A percentile compares a stretch with the other conserved stretches of the same genome.
These are phyloP conservation scores for Hura crepitans DNA, from an alignment of 441 rosid genomes.

Conservation along the genomic window DNA sequence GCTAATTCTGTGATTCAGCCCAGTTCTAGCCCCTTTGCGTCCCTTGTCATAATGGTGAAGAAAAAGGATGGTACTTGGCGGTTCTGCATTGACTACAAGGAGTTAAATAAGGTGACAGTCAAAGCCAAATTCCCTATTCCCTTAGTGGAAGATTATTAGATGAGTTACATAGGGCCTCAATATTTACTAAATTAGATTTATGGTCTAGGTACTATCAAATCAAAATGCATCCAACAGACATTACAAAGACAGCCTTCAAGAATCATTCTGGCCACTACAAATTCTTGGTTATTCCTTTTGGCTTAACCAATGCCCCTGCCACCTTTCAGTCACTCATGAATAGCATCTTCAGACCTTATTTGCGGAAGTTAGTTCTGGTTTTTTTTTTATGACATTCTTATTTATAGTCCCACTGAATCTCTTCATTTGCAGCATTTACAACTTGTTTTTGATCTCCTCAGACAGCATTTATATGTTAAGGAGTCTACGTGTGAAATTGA, in stretches of 20 bases:
- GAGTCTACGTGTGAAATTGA: background rate
- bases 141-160: background rate
- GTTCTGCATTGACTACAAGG: background rate
- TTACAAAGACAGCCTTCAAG: background rate
- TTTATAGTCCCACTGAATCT: background rate
- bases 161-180: background rate
- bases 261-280: background rate
- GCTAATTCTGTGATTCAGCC: background rate
- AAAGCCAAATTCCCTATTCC: background rate
- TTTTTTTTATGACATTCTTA: background rate
- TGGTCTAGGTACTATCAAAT: background rate
- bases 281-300: background rate
- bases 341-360: no score
- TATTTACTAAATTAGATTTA: background rate
- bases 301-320: background rate
- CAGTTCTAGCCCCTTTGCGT: background rate
- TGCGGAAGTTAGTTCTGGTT: background rate
- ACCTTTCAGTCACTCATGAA: background rate
- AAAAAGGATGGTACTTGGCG: background rate
- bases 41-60: background rate
- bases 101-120: background rate
- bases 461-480: background rate
- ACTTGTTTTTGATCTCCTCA: background rate
- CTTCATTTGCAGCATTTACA: background rate
- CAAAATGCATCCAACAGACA: background rate